A percentile compares a stretch with the other conserved stretches of the same genome.
Evolutionary conservation across 1,284 basidiomycete genomes (phyloP).

Genomic region (Cryptococcus amylolentus): DNA sequence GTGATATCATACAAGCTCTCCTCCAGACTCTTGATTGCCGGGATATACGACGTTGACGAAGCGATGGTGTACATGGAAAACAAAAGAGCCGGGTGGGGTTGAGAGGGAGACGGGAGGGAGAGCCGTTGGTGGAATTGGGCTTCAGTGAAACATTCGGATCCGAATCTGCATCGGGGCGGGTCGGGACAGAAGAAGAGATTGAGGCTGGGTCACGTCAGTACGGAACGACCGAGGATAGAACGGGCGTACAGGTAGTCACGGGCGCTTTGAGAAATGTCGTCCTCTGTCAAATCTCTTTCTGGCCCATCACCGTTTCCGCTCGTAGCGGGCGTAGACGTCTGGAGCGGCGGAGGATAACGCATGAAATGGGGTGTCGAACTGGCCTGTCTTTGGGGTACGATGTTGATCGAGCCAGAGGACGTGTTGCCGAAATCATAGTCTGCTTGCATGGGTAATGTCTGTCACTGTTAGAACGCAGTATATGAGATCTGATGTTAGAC

Average conservation of each 20-base stretch:
- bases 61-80: slow-evolving; percentile 34
- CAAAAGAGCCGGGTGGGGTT: slow-evolving; percentile 26
- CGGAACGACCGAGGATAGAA: neutral
- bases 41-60: slow-evolving; percentile 26
- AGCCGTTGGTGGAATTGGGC: slow-evolving; percentile 19
- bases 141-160: slow-evolving; percentile 22
- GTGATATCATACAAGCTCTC: slow-evolving; percentile 23
- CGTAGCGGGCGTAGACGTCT: no score
- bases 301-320: slow-evolving; percentile 3
- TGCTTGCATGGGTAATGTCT: no score
- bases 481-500: no score
- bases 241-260: slow-evolving; percentile 26
- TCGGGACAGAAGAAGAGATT: slow-evolving; percentile 27
- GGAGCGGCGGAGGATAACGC: no score
- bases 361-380: no score
- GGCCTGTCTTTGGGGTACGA: no score
- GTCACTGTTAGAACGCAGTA: no score
- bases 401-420: no score
- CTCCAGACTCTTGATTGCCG: slow-evolving; percentile 22
- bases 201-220: slow-evolving; percentile 14
- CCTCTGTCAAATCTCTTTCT: neutral
- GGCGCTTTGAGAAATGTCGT: slow-evolving; percentile 22
- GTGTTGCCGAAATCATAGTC: no score
- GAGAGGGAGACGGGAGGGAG: slow-evolving; percentile 1
- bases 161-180: slow-evolving; percentile 16